Evolutionary conservation across 768 basidiomycete species (phyloP).

Genomic region (Coprinopsis sp.): DNA sequence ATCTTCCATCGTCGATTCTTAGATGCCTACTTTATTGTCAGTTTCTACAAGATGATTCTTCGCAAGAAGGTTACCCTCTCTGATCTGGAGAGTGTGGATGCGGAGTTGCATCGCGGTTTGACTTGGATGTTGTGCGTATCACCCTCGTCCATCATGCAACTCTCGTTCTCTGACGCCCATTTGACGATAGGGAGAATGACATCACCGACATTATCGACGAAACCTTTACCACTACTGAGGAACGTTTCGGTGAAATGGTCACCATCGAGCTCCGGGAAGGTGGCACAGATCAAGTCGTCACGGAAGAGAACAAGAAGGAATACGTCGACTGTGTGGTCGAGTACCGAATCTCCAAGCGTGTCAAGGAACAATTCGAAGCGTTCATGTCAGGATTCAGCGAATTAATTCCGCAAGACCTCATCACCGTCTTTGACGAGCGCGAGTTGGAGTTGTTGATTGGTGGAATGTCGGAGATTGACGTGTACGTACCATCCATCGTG

Average conservation of each 20-base stretch:
- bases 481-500: slow-evolving; percentile 51
- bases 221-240: slow-evolving; percentile 95
- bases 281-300: slow-evolving; percentile 82
- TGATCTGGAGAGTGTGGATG: slow-evolving; percentile 96
- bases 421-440: slow-evolving; percentile 98
- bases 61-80: slow-evolving; percentile 94
- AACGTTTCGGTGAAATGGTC: slow-evolving; percentile 97
- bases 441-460: slow-evolving; percentile 96
- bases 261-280: slow-evolving; percentile 92
- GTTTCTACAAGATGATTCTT: slow-evolving; percentile 99
- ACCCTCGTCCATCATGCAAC: slow-evolving; percentile 7
- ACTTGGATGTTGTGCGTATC: slow-evolving; percentile 90
- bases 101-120: slow-evolving; percentile 88
- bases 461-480: slow-evolving; percentile 99
- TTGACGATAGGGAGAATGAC: slow-evolving; percentile 86
- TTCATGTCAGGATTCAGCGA: slow-evolving; percentile 99
- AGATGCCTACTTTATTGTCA: slow-evolving; percentile 98
- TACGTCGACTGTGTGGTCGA: slow-evolving; percentile 94
- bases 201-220: slow-evolving; percentile 98
- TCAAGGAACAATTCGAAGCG: slow-evolving; percentile 97
- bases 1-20: slow-evolving; percentile 99
- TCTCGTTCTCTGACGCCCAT: not conserved
- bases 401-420: slow-evolving; percentile 93
- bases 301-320: slow-evolving; percentile 98
- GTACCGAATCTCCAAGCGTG: slow-evolving; percentile 94